phyloP scores from a whole-genome alignment of 2,329 filamentous ascomycete species.

The Claviceps sorghi region DNA sequence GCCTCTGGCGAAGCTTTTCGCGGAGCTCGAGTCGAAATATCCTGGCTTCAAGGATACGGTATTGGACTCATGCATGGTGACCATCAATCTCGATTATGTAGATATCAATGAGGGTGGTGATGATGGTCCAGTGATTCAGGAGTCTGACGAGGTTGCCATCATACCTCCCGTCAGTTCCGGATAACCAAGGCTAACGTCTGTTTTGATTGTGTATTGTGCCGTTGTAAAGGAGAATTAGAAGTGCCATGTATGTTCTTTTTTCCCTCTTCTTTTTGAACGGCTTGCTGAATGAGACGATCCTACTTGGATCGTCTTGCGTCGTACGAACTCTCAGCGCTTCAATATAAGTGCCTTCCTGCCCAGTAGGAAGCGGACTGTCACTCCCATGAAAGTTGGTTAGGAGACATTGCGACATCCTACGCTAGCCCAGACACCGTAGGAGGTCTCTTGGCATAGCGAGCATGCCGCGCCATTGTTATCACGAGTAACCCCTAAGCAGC shows the following conservation, averaged over 20 bases:
- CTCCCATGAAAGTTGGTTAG: too few species aligned
- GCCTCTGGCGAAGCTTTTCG: constrained; percentile 46
- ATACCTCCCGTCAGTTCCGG: constrained; percentile 83
- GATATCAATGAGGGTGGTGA: constrained; percentile 41
- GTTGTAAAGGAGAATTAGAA: background rate
- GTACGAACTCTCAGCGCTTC: too few species aligned
- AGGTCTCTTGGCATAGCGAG: too few species aligned
- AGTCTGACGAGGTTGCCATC: constrained; percentile 72
- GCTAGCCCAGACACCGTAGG: too few species aligned
- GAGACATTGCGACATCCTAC: too few species aligned
- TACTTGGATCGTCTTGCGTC: too few species aligned
- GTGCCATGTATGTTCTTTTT: background rate
- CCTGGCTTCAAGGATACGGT: constrained; percentile 54
- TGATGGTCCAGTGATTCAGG: constrained; percentile 39
- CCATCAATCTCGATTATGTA: constrained; percentile 69
- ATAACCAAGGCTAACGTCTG: constrained; percentile 22
- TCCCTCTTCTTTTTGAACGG: background rate
- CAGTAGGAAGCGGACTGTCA: too few species aligned
- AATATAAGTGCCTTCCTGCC: too few species aligned
- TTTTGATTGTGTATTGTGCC: background rate
- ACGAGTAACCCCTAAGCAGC: too few species aligned
- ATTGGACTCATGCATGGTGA: constrained; percentile 59
- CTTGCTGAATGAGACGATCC: too few species aligned
- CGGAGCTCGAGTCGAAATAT: constrained; percentile 53
- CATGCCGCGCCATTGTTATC: too few species aligned